These are phyloP conservation scores for Hericium alpestre DNA, from an alignment of 768 basidiomycete genomes.

Conservation along the genomic window DNA sequence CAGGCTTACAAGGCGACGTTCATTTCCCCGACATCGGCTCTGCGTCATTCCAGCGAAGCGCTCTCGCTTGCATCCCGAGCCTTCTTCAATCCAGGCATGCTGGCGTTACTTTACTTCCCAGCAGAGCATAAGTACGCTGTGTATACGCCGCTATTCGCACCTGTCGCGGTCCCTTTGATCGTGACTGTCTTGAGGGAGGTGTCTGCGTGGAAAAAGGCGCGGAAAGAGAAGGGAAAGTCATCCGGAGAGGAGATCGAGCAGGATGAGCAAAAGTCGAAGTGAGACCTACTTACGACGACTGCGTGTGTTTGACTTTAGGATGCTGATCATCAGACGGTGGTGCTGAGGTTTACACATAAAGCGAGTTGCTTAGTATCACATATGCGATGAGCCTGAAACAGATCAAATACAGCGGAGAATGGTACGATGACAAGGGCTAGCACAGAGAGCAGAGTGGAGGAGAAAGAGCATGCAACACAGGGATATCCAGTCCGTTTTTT, in stretches of 20 bases:
- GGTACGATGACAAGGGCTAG: constrained; percentile 4
- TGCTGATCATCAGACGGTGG: too few relatives aligned
- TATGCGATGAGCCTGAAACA: constrained; percentile 6
- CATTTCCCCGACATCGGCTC: constrained; percentile 32
- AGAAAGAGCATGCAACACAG: neutral
- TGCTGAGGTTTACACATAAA: neutral
- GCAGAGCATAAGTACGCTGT: constrained; percentile 97
- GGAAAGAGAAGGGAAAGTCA: constrained; percentile 7
- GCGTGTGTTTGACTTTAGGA: too few relatives aligned
- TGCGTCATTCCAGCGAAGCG: constrained; percentile 54
- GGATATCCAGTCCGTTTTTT: neutral
- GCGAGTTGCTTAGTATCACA: neutral
- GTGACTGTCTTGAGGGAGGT: constrained; percentile 67
- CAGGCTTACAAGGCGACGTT: constrained; percentile 31
- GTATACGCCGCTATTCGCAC: constrained; percentile 91
- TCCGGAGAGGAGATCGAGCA: neutral
- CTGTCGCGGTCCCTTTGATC: constrained; percentile 72
- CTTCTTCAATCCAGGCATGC: constrained; percentile 95
- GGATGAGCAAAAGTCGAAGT: neutral
- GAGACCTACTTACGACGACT: neutral
- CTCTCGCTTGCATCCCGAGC: constrained; percentile 65
- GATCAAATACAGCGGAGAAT: constrained; percentile 11
- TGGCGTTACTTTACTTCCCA: constrained; percentile 93
- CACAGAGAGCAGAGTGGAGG: constrained; percentile 3
- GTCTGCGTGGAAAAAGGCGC: constrained; percentile 41